Evolutionary conservation across 2,329 filamentous ascomycete genomes (phyloP).

Genomic region (Aspergillus spinulosporus): DNA sequence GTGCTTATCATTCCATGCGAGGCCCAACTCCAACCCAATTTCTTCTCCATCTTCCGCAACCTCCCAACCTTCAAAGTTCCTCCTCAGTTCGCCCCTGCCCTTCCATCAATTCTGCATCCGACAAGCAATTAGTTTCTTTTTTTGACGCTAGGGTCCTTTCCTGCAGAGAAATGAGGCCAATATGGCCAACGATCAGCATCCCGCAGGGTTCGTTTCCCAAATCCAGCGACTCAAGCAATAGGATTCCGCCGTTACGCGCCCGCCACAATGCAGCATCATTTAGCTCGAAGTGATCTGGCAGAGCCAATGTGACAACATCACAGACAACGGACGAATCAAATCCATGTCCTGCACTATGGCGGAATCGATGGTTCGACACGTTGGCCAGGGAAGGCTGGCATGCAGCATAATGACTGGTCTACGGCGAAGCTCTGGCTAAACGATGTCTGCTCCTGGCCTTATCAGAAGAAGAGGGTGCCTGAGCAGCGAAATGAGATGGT

Average conservation of each 20-base stretch:
- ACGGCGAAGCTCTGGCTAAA: conserved; percentile 4
- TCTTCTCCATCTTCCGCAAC: background rate
- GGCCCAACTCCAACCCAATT: background rate
- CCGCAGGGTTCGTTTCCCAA: conserved; percentile 4
- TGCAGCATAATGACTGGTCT: conserved; percentile 14
- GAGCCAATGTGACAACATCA: conserved; percentile 27
- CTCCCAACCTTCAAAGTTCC: background rate
- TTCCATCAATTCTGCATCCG: background rate
- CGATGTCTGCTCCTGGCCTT: conserved; percentile 8
- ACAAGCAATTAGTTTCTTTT: background rate
- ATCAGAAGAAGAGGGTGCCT: conserved; percentile 16
- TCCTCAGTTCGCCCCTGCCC: background rate
- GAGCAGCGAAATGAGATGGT: conserved; percentile 3
- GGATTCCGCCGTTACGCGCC: conserved; percentile 26
- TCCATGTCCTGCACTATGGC: conserved; percentile 12
- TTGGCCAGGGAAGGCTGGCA: conserved; percentile 17
- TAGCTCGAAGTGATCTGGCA: conserved; percentile 17
- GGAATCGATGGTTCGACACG: conserved; percentile 22
- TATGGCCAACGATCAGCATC: conserved; percentile 11
- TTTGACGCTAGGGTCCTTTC: background rate
- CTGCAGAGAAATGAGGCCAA: conserved; percentile 4
- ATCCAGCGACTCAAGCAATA: conserved; percentile 19
- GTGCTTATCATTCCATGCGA: background rate
- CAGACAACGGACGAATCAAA: conserved; percentile 25
- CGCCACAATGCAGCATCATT: conserved; percentile 8